Evolutionary conservation across 805 yeast species (phyloP).

Genomic region (Tetrapisispora nanseiensis): DNA sequence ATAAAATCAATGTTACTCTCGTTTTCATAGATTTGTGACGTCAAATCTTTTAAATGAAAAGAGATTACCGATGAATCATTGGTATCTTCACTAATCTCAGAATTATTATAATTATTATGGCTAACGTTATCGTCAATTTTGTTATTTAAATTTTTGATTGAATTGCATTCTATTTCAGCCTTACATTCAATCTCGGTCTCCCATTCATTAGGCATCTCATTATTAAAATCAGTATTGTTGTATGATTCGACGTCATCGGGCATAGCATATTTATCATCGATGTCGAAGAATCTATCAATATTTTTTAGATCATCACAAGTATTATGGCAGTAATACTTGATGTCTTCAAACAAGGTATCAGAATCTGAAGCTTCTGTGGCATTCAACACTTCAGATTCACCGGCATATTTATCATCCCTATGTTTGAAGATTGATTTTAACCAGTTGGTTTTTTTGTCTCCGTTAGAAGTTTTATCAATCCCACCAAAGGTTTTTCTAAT

Average conservation of each 20-base stretch:
- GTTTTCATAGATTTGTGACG: too few species aligned
- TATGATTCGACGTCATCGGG: background rate
- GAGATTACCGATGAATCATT: too few species aligned
- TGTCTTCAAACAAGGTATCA: background rate
- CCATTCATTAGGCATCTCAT: too few species aligned
- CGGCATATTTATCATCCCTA: background rate
- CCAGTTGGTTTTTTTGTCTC: too few species aligned
- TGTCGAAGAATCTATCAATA: background rate
- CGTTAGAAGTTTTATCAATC: too few species aligned
- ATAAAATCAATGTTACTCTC: too few species aligned
- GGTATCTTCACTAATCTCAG: background rate
- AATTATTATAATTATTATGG: background rate
- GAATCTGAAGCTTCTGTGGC: background rate
- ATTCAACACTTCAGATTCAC: background rate
- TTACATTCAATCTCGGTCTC: too few species aligned
- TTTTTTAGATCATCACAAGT: background rate
- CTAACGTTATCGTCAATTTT: background rate
- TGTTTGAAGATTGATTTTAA: background rate
- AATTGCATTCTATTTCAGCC: too few species aligned
- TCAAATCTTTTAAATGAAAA: too few species aligned
- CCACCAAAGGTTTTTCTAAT: too few species aligned
- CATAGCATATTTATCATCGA: background rate
- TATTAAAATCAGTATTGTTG: too few species aligned
- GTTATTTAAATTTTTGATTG: background rate
- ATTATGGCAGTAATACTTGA: background rate